Base-by-base conservation (phyloP, 331 rosid species). In the Prunus yedoensis region DNA sequence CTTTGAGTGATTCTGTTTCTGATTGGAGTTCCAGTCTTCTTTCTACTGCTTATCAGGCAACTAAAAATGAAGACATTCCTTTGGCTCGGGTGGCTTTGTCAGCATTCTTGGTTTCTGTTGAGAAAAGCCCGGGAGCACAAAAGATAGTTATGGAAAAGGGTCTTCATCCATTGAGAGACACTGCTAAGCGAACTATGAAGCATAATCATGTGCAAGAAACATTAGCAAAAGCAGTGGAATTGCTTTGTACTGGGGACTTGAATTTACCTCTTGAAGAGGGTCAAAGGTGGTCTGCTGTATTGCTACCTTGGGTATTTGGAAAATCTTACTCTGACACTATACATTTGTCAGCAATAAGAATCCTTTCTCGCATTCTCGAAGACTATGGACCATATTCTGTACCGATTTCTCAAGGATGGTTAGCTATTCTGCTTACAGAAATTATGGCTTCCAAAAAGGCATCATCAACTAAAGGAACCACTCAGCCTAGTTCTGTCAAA, bases 11-110 rank as follows among this genome's bases (percentile, higher is more conserved):
- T 87, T 89, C 84, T 80, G 91, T 94, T 88, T 81, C 96, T 80
- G 94, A 90, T 74, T 94, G 99, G 99, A 88, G 92, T 83, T 85
- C 92, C 80, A 84, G 88, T 82, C 97, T 94, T 83, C 99, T 94
- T 80, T 90, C 92, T 75, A 92, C 96, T 80, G 80, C 86, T 83
- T 86, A 85, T 54, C 93, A 90, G 85, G 97, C 97, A 79, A 88
- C 90, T 76, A 88, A 87, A 81, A 90, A 83, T 74, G 93, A 89
- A 69, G 99, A 94, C 71, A 79, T 89, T 81, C 87, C 93, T 72
- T 77, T 94, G 85, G 99, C 92, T 82, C 87, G 77, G 86, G 81
- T 93, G 60, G 97, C 97, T 21, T 75, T 90, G 74, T 83, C 97
- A 78, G 97, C 99, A 67, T 90, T 94, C 79, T 82, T 85, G 91